These are phyloP conservation scores for Russula lepida DNA, from an alignment of 768 basidiomycete genomes.

Conservation along the genomic window DNA sequence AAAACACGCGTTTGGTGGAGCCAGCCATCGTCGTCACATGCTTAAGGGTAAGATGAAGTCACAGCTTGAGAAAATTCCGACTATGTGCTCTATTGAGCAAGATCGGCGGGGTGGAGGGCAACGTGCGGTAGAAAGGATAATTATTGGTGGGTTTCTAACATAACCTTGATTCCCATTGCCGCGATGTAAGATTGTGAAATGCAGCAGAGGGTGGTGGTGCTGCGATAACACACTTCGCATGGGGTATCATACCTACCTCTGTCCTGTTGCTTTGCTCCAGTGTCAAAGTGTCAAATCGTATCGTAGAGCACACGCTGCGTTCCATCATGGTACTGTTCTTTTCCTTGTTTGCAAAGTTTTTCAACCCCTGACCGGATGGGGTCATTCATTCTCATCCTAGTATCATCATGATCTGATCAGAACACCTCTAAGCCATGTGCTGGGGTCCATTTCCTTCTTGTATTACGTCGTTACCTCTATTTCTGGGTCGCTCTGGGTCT, in stretches of 20 bases:
- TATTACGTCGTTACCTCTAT: neutral
- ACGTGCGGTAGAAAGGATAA: conserved; percentile 23
- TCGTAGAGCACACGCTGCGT: neutral
- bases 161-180: neutral
- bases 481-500: neutral
- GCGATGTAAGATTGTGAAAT: neutral
- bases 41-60: conserved; percentile 27
- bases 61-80: conserved; percentile 27
- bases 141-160: conserved; percentile 26
- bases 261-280: neutral
- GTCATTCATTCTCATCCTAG: neutral
- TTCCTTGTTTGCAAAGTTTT: neutral
- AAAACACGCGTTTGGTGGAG: conserved; percentile 25
- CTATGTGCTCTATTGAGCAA: conserved; percentile 29
- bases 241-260: neutral
- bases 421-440: neutral
- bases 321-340: neutral
- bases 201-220: neutral
- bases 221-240: neutral
- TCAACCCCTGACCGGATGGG: neutral
- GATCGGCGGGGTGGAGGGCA: conserved; percentile 24
- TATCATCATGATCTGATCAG: neutral
- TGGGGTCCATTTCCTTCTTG: neutral
- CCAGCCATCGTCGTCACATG: conserved; percentile 22
- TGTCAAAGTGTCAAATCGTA: neutral